phyloP scores from a whole-genome alignment of 2,329 filamentous ascomycete genomes.

The Calcarisporium arbuscula region DNA sequence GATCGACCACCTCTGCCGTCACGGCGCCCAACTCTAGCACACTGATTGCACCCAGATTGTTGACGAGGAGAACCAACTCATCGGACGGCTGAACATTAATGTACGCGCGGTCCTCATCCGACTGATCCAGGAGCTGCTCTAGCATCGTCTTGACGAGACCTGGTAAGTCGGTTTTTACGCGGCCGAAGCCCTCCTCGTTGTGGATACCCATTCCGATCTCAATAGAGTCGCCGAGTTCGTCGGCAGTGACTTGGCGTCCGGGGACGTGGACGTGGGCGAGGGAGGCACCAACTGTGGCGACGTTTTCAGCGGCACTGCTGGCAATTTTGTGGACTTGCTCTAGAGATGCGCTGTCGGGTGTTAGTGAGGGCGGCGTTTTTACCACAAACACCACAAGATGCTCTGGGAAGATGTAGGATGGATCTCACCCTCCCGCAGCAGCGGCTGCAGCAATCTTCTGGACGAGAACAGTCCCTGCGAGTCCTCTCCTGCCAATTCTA shows the following conservation, averaged over 20 bases:
- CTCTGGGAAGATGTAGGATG: no score
- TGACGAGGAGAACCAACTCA: conserved; percentile 15
- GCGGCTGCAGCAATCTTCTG: conserved; percentile 60
- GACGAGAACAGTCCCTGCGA: conserved; percentile 60
- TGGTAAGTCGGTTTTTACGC: conserved; percentile 40
- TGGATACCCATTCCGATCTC: conserved; percentile 39
- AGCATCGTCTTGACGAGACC: conserved; percentile 56
- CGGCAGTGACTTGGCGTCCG: conserved; percentile 28
- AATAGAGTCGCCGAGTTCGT: conserved; percentile 45
- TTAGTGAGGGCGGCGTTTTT: no score
- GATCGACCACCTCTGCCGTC: conserved; percentile 12
- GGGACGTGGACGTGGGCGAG: conserved; percentile 50
- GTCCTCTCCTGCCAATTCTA: conserved; percentile 66
- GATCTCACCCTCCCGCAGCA: conserved; percentile 27
- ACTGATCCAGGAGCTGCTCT: conserved; percentile 50
- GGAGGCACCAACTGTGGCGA: conserved; percentile 45
- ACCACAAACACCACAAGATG: no score
- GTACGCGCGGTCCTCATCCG: conserved; percentile 49
- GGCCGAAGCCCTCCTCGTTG: conserved; percentile 31
- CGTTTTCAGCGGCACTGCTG: conserved; percentile 37
- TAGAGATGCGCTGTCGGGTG: conserved; percentile 8
- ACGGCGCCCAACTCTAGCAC: conserved; percentile 15
- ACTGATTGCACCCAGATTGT: conserved; percentile 16
- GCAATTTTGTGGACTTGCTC: conserved; percentile 40
- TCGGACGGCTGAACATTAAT: conserved; percentile 38